phyloP scores from a whole-genome alignment of 306 rosid genomes.

The Corylus heterophylla region DNA sequence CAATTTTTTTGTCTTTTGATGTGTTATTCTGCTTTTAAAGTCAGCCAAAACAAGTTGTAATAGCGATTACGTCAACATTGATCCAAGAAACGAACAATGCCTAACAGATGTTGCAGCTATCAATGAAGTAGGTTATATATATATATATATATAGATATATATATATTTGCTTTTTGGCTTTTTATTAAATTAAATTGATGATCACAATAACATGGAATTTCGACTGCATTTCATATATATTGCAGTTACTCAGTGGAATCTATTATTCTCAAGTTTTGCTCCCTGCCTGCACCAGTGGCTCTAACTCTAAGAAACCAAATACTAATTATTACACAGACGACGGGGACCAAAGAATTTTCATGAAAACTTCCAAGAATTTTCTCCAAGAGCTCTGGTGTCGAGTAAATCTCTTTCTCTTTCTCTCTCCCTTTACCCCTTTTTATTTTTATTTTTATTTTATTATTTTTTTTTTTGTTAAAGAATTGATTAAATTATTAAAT shows the following conservation, averaged over 20 bases:
- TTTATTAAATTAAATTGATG: too few species aligned
- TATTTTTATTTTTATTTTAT: too few species aligned
- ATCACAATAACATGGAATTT: too few species aligned
- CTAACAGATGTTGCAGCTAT: conserved; percentile 10
- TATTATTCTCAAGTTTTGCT: background rate
- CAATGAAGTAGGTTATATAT: background rate
- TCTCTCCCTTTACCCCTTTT: too few species aligned
- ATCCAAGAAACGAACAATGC: conserved; percentile 21
- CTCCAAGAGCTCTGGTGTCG: conserved; percentile 15
- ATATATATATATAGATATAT: too few species aligned
- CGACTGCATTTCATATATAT: too few species aligned
- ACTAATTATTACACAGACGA: background rate
- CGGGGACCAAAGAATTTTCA: conserved; percentile 8
- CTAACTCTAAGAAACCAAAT: background rate
- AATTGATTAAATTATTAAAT: too few species aligned
- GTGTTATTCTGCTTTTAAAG: conserved; percentile 1
- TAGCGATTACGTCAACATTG: conserved; percentile 19
- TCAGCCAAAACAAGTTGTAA: conserved; percentile 24
- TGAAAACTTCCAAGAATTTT: background rate
- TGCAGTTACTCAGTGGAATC: conserved; percentile 21
- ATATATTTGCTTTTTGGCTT: too few species aligned
- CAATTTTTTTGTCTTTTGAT: too few species aligned
- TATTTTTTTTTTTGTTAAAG: too few species aligned
- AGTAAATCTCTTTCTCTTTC: too few species aligned
- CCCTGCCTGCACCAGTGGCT: background rate